These are phyloP conservation scores for Fusarium caatingaense DNA, from an alignment of 2,329 filamentous ascomycete species.

Conservation along the genomic window DNA sequence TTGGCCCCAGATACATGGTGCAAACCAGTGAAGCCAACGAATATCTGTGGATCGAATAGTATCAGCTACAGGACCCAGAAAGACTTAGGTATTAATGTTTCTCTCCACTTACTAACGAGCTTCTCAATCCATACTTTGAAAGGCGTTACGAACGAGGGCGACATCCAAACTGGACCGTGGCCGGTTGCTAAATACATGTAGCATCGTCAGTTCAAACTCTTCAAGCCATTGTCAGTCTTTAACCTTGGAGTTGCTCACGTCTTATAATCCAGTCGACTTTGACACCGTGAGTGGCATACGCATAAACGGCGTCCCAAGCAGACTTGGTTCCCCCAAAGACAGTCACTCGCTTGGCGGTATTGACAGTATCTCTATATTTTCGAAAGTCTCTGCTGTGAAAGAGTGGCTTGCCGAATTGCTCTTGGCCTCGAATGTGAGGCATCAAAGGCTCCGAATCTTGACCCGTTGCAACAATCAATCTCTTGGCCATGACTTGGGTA, in stretches of 20 bases:
- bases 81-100: accelerated
- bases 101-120: background rate
- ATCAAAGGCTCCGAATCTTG: slow-evolving; percentile 57
- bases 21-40: slow-evolving; percentile 10
- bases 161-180: slow-evolving; percentile 15
- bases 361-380: slow-evolving; percentile 46
- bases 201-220: background rate
- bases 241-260: accelerated
- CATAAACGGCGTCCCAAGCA: slow-evolving; percentile 66
- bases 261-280: slow-evolving; percentile 4
- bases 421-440: slow-evolving; percentile 52
- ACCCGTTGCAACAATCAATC: slow-evolving; percentile 62
- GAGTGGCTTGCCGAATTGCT: slow-evolving; percentile 51
- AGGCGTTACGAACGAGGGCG: background rate
- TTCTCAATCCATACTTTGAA: slow-evolving; percentile 5
- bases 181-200: background rate
- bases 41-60: too few relatives aligned
- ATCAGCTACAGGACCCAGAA: accelerated
- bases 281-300: slow-evolving; percentile 54
- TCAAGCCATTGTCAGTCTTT: background rate
- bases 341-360: slow-evolving; percentile 50
- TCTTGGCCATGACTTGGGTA: slow-evolving; percentile 21
- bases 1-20: background rate
- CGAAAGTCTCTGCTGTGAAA: slow-evolving; percentile 59
- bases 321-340: slow-evolving; percentile 68